Evolutionary conservation across 352 stramenopile genomes (phyloP), one percentile per base, ranked within the genome.

Genomic region (Aphanomyces euteiches): DNA sequence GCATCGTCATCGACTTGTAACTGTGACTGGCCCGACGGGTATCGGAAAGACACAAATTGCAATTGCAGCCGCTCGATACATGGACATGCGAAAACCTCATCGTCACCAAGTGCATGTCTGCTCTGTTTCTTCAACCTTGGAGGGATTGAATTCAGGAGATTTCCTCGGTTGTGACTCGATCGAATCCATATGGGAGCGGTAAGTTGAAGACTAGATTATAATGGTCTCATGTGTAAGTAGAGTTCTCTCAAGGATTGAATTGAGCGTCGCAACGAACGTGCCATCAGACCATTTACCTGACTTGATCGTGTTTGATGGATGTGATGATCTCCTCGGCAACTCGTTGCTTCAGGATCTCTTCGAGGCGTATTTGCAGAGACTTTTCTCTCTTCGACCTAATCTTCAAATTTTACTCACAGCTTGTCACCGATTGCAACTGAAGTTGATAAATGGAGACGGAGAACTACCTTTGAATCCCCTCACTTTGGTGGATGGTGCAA

Each of bases 21-120:
- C 59, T 5, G 15, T 67, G 4, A 67, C 59, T 6, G 59, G 59
- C n/a, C 38, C 40, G n/a, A 19, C 54, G 5, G 59, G 59, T 15
- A 56, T 67, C 13, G 59, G 59, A 21, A 67, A 67, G 59, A 56
- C 59, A 28, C 39, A 67, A 40, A 21, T 67, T 21, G 59, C 59
- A 28, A 48, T 40, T 13, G 59, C 59, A 8, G 28, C 43, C 38
- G 59, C 59, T 8, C 38, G 43, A 19, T 67, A 40, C 21, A n/a
- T 56, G 15, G 59, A 67, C 19, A 8, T 67, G 40, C 59, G 59
- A 17, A 21, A 67, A n/a, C 17, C 39, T 4, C 7, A 54, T 6
- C 41, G 39, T 21, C 17, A 67, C 59, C 39, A 34, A 13, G 59
- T 67, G 10, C 40, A 45, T 36, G 7, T 67, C 12, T 48, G 39